These are phyloP conservation scores for Plenodomus biglobosus DNA, from an alignment of 2,329 filamentous ascomycete genomes.

Conservation along the genomic window DNA sequence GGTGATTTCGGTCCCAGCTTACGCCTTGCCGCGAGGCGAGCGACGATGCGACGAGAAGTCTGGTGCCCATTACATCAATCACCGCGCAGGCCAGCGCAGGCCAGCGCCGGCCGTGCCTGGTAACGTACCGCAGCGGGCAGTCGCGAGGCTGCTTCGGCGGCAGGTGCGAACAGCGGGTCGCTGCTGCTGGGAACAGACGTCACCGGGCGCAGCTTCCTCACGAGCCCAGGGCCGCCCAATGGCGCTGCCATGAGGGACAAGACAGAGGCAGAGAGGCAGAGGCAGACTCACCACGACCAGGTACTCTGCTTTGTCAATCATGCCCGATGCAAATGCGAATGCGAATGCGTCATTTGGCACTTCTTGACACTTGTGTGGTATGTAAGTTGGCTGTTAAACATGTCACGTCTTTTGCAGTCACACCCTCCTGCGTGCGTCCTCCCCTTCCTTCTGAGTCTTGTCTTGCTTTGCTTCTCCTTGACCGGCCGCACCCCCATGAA, in stretches of 20 bases:
- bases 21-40: neutral
- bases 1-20: neutral
- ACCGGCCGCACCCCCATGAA: too few relatives aligned
- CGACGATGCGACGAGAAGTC: neutral
- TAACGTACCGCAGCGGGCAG: conserved; percentile 13
- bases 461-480: too few relatives aligned
- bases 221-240: too few relatives aligned
- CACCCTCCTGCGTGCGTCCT: too few relatives aligned
- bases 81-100: conserved; percentile 9
- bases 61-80: neutral
- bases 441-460: too few relatives aligned
- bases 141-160: conserved; percentile 14
- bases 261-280: too few relatives aligned
- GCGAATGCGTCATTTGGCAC: neutral
- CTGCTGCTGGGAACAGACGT: conserved; percentile 27
- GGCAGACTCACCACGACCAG: too few relatives aligned
- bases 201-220: conserved; percentile 22
- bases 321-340: neutral
- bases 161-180: conserved; percentile 13
- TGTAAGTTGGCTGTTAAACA: too few relatives aligned
- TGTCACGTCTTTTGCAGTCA: too few relatives aligned
- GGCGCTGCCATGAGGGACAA: too few relatives aligned
- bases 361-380: too few relatives aligned
- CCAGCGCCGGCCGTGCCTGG: conserved; percentile 5
- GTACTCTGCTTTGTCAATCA: too few relatives aligned